A percentile compares a stretch with the other conserved stretches of the same genome.
Evolutionary conservation across 1,284 basidiomycete genomes (phyloP).

Genomic region (Ganoderma meredithae): DNA sequence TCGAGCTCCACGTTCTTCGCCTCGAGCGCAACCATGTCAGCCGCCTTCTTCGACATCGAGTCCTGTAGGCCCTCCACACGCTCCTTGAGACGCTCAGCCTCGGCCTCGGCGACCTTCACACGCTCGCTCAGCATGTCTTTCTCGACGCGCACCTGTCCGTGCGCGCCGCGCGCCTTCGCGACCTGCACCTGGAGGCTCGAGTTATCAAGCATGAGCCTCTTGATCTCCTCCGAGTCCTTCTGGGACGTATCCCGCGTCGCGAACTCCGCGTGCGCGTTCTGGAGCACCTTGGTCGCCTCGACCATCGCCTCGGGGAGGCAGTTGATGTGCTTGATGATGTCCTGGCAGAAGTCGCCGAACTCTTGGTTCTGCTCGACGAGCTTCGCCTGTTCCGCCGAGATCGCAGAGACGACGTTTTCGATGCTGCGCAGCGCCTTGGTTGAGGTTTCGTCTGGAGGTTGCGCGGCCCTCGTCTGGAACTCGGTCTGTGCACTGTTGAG

Average conservation of each 20-base stretch:
- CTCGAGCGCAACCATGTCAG: conserved; percentile 57
- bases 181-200: conserved; percentile 74
- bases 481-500: conserved; percentile 48
- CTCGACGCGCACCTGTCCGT: conserved; percentile 82
- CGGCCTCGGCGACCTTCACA: conserved; percentile 62
- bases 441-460: conserved; percentile 30
- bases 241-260: conserved; percentile 61
- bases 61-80: conserved; percentile 64
- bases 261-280: conserved; percentile 69
- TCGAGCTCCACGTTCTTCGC: conserved; percentile 69
- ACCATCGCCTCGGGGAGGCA: conserved; percentile 66
- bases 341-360: conserved; percentile 56
- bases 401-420: conserved; percentile 52
- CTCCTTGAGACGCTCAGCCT: conserved; percentile 63
- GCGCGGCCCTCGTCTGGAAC: conserved; percentile 41
- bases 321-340: conserved; percentile 59
- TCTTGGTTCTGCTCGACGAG: conserved; percentile 57
- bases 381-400: conserved; percentile 52
- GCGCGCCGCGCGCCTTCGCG: conserved; percentile 74
- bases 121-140: conserved; percentile 76
- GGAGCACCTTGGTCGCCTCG: conserved; percentile 60
- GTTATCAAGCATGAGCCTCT: conserved; percentile 58
- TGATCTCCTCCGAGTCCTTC: conserved; percentile 73
- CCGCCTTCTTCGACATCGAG: conserved; percentile 50
- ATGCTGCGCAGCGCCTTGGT: conserved; percentile 47